These are phyloP conservation scores for Artemisia annua DNA, from an alignment of 129 eudicot species.

Conservation along the genomic window DNA sequence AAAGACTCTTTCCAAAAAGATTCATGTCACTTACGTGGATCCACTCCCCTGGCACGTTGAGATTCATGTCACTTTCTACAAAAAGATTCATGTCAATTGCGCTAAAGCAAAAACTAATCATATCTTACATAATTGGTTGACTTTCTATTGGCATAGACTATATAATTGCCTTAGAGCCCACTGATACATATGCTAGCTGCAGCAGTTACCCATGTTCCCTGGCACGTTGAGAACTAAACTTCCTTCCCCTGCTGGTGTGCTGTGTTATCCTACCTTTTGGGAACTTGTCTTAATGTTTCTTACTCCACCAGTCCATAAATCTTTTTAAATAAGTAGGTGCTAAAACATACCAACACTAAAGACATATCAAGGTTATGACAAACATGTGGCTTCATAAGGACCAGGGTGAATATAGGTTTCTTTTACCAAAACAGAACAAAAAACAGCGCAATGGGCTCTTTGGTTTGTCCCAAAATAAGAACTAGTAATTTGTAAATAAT, in stretches of 20 bases:
- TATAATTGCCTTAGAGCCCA: neutral
- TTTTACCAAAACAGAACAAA: too few relatives aligned
- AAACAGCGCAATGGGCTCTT: neutral
- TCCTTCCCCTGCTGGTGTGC: neutral
- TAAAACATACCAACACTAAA: neutral
- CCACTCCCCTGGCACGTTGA: too few relatives aligned
- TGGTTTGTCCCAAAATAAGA: neutral
- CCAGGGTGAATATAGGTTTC: too few relatives aligned
- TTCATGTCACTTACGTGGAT: slow-evolving; percentile 1
- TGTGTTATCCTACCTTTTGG: neutral
- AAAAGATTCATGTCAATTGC: too few relatives aligned
- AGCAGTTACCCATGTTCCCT: neutral
- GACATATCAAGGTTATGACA: too few relatives aligned
- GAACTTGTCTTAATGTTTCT: neutral
- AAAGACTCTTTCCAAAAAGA: slow-evolving; percentile 4
- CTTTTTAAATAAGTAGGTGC: neutral
- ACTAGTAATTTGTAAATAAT: neutral
- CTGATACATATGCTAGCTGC: neutral
- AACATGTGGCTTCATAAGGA: too few relatives aligned
- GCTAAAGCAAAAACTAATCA: slow-evolving; percentile 12
- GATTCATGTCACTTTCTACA: neutral
- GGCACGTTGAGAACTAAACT: neutral
- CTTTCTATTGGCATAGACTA: neutral
- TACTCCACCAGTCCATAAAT: neutral
- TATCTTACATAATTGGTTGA: neutral